Base-by-base conservation (phyloP, 208 protist genomes). In the Trypanosoma cruzi region DNA sequence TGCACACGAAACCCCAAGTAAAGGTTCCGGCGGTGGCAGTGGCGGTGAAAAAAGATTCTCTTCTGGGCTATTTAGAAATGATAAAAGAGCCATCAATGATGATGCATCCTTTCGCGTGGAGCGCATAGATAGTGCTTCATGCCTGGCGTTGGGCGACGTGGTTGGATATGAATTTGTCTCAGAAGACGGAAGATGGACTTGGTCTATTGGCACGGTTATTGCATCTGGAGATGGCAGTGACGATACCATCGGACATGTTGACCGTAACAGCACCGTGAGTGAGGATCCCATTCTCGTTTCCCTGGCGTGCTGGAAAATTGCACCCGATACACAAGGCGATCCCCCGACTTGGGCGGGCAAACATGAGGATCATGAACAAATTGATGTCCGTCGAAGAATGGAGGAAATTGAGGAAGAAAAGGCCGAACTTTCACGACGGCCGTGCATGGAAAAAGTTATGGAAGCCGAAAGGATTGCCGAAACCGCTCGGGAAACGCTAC, bases 151-250 rank as follows among this genome's bases (percentile, higher is more conserved):
- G 31, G 78, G 73, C 20, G 68, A 73, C 26, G 37, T 82, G 26
- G 68, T 82, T 20, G 68, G 36, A 14, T 82, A 65, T 57, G 66
- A 82, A 64, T 79, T 76, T 57, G 73, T 79, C 1, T 82, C 77
- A 4, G 37, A 49, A 14, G 42, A 70, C 22, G 64, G 60, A 49
- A 60, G 53, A 13, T 82, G 73, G 78, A 68, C 57, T 37, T 82
- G 78, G 78, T 64, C 78, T 36, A 70, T 82, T 56, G 78, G 78
- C 16, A 82, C 78, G 0, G 54, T 82, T 53, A 29, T 61, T 42
- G 31, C 56, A 24, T 14, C 28, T 36, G 49, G 24, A 29, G 16
- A 44, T 16, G 40, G 28, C 10, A 28, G 13, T 6, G 34, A 37
- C 18, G 28, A 32, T 59, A 31, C 2, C 49, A 50, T 34, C 2